phyloP scores from a whole-genome alignment of 1,284 basidiomycete genomes.

The Pascua guehoae region DNA sequence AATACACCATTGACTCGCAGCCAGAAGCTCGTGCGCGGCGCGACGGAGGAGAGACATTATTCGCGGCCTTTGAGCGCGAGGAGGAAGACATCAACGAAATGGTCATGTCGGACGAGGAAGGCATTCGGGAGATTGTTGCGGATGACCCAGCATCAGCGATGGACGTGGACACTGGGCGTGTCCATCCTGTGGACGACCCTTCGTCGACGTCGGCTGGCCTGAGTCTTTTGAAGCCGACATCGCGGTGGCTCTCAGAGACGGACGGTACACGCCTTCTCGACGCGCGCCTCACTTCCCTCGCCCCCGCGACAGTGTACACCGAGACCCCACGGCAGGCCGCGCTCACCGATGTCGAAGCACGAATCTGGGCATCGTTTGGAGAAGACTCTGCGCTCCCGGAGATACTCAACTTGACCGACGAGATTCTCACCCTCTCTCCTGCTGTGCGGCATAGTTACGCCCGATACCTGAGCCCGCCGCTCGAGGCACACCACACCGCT shows the following conservation, averaged over 20 bases:
- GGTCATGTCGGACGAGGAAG: too few species aligned
- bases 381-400: neutral
- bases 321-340: conserved; percentile 37
- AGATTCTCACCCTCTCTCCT: conserved; percentile 17
- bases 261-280: conserved; percentile 19
- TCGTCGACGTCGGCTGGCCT: too few species aligned
- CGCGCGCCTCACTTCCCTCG: conserved; percentile 22
- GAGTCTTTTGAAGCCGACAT: too few species aligned
- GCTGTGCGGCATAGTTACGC: conserved; percentile 27
- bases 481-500: conserved; percentile 32
- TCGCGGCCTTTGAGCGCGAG: too few species aligned
- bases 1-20: too few species aligned
- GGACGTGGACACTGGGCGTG: too few species aligned
- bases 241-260: neutral
- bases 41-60: too few species aligned
- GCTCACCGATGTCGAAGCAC: conserved; percentile 35
- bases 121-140: too few species aligned
- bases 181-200: too few species aligned
- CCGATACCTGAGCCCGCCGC: conserved; percentile 32
- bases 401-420: conserved; percentile 12
- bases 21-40: too few species aligned
- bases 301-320: conserved; percentile 22
- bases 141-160: too few species aligned
- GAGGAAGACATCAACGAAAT: too few species aligned
- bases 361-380: conserved; percentile 23